These are phyloP conservation scores for Aspergillus oerlinghausenensis DNA, from an alignment of 2,329 filamentous ascomycete species.

Conservation along the genomic window DNA sequence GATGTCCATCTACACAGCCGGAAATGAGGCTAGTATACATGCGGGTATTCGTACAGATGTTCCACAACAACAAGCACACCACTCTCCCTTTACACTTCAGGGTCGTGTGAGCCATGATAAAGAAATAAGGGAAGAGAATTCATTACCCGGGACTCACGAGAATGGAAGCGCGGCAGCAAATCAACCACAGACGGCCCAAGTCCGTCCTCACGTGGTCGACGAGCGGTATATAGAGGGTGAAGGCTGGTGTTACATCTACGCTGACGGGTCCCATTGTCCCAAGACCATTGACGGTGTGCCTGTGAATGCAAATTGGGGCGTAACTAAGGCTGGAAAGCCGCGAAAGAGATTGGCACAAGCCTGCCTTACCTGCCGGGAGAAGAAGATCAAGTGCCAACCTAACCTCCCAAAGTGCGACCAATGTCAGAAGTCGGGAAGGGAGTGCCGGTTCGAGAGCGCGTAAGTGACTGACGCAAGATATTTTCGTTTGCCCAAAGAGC, in stretches of 20 bases:
- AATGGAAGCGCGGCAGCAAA: conserved; percentile 2
- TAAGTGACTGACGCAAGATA: conserved; percentile 47
- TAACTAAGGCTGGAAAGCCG: conserved; percentile 90
- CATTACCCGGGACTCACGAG: conserved; percentile 1
- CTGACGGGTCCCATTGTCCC: conserved; percentile 77
- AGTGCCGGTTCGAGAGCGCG: conserved; percentile 83
- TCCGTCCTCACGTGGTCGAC: conserved; percentile 35
- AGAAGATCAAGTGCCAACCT: conserved; percentile 96
- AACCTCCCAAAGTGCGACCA: conserved; percentile 83
- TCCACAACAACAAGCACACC: conserved; percentile 15
- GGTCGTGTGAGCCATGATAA: conserved; percentile 13
- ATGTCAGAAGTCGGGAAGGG: conserved; percentile 83
- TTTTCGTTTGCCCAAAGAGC: neutral
- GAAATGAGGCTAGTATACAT: conserved; percentile 18
- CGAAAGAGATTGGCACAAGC: conserved; percentile 86
- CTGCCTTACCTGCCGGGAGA: conserved; percentile 89
- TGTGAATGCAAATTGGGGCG: conserved; percentile 88
- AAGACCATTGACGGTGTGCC: conserved; percentile 78
- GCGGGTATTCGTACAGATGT: conserved; percentile 16
- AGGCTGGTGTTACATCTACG: conserved; percentile 79
- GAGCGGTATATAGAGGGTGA: conserved; percentile 61
- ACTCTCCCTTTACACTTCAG: conserved; percentile 15
- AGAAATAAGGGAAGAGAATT: conserved; percentile 5
- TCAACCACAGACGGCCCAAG: conserved; percentile 12
- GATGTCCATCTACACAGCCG: conserved; percentile 21